Evolutionary conservation across 2,329 filamentous ascomycete genomes (phyloP).

Genomic region (Apiospora marii): DNA sequence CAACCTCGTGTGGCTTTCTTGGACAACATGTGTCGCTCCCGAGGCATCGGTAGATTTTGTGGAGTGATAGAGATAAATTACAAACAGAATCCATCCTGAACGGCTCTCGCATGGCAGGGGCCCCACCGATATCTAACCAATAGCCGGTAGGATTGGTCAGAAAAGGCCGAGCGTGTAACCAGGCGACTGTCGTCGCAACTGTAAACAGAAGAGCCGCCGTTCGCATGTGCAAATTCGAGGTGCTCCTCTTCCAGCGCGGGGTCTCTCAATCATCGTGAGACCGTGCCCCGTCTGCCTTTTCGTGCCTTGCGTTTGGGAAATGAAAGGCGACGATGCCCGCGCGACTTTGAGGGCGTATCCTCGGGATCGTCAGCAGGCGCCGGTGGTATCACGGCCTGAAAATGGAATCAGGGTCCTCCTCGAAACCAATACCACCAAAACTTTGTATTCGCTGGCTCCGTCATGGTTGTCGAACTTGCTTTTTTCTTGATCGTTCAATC

Average conservation of each 20-base stretch:
- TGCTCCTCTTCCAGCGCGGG: constrained; percentile 10
- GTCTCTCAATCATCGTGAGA: constrained; percentile 2
- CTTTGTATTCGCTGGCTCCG: neutral
- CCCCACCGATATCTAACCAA: constrained; percentile 10
- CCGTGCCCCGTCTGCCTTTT: neutral
- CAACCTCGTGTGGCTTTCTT: neutral
- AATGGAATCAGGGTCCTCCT: constrained; percentile 18
- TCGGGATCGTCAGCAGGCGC: constrained; percentile 10
- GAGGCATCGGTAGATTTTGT: constrained; percentile 13
- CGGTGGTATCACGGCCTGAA: constrained; percentile 20
- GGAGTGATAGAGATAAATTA: constrained; percentile 20
- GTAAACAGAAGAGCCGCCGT: constrained; percentile 15
- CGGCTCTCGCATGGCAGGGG: constrained; percentile 3
- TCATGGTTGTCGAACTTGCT: neutral
- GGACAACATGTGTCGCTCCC: constrained; percentile 17
- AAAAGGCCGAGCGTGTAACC: constrained; percentile 17
- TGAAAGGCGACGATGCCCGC: neutral
- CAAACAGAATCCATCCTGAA: constrained; percentile 23
- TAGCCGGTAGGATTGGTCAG: neutral
- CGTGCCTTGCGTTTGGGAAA: neutral
- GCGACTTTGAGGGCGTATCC: neutral
- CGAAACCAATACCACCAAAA: neutral
- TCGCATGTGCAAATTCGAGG: constrained; percentile 11
- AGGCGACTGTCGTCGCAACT: neutral
- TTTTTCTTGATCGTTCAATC: neutral